Evolutionary conservation across 2,329 filamentous ascomycete species (phyloP).

Genomic region (Penicillium paneum): DNA sequence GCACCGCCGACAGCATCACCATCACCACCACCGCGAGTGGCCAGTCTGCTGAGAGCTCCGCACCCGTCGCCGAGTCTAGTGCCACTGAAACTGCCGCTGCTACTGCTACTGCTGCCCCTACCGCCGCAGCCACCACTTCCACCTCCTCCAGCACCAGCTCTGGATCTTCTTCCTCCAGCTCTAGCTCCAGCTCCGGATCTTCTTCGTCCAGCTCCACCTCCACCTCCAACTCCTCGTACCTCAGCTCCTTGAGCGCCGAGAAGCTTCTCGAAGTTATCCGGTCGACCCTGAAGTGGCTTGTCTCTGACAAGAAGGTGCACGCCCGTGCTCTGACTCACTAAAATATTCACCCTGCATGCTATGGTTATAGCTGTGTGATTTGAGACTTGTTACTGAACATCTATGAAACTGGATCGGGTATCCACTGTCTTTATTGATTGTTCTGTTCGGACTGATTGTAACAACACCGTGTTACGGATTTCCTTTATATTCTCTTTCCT

Average conservation of each 20-base stretch:
- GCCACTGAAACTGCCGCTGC: not conserved
- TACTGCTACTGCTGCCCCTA: not conserved
- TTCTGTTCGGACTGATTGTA: constrained; percentile 11
- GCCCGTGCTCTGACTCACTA: constrained; percentile 30
- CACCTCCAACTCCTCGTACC: constrained; percentile 26
- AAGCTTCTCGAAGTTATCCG: constrained; percentile 30
- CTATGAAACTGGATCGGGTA: constrained; percentile 9
- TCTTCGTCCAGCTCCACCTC: constrained; percentile 8
- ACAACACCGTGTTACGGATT: constrained; percentile 8
- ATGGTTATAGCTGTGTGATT: not conserved
- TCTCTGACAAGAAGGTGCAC: constrained; percentile 31
- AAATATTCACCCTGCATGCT: not conserved
- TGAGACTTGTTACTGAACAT: not conserved
- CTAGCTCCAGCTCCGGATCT: constrained; percentile 11
- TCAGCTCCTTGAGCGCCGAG: constrained; percentile 31
- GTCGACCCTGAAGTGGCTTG: constrained; percentile 33
- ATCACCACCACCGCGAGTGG: constrained; percentile 22
- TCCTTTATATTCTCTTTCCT: constrained; percentile 15
- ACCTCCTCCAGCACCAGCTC: constrained; percentile 9
- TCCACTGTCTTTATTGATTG: constrained; percentile 4
- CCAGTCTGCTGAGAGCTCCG: constrained; percentile 23
- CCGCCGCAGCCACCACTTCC: constrained; percentile 6
- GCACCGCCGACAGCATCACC: constrained; percentile 19
- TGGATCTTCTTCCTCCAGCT: not conserved
- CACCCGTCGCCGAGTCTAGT: constrained; percentile 13